These are phyloP conservation scores for Flaveria bidentis DNA, from an alignment of 129 eudicot species.

Conservation along the genomic window DNA sequence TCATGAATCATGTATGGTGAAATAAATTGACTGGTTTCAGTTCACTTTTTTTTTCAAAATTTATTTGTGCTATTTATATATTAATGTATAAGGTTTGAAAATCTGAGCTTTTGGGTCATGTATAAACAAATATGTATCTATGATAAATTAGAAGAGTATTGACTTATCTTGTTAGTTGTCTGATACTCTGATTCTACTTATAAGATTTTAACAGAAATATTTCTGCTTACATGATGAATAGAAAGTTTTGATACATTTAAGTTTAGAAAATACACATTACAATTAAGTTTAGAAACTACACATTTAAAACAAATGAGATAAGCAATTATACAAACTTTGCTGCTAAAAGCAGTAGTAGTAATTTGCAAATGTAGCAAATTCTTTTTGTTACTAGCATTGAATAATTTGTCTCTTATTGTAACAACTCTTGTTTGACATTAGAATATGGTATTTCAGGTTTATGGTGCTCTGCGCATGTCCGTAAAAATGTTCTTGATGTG, in stretches of 20 bases:
- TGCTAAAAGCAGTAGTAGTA: not conserved
- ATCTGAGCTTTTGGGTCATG: not conserved
- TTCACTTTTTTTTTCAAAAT: not conserved
- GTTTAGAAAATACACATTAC: not conserved
- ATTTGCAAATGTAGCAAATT: slow-evolving; percentile 6
- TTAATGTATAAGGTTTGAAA: not conserved
- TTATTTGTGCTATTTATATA: not conserved
- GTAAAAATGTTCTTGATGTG: slow-evolving; percentile 99
- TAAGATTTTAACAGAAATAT: not conserved
- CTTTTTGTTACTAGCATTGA: slow-evolving; percentile 1
- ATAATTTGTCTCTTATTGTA: slow-evolving; percentile 4
- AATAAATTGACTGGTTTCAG: not conserved
- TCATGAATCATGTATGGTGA: not conserved
- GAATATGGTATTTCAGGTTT: slow-evolving; percentile 56
- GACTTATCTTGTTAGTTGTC: slow-evolving; percentile 1
- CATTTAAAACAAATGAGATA: not conserved
- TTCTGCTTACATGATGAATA: not conserved
- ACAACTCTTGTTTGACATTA: slow-evolving; percentile 2
- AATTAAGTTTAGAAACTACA: not conserved
- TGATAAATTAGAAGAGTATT: not conserved
- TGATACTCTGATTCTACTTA: not conserved
- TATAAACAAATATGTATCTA: not conserved
- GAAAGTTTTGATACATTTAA: slow-evolving; percentile 9
- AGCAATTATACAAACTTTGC: not conserved
- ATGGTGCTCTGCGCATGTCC: slow-evolving; percentile 97